Evolutionary conservation across 306 rosid species (phyloP).

Genomic region (Pueraria montana): DNA sequence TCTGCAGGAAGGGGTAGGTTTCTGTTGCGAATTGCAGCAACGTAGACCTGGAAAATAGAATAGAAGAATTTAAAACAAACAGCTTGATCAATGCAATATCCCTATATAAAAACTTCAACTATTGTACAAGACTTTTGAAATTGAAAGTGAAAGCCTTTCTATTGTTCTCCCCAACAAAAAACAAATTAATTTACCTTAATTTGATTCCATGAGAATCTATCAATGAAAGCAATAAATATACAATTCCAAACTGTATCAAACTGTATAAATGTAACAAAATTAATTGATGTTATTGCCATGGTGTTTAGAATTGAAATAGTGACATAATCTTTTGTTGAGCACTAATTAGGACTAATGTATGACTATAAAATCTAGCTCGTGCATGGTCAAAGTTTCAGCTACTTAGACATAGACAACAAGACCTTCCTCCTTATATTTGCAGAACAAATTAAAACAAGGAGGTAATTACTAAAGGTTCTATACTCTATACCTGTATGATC

Average conservation of each 20-base stretch:
- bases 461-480: not conserved
- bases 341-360: not conserved
- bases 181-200: not conserved
- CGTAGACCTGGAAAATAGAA: conserved; percentile 65
- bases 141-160: no score
- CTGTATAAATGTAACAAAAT: not conserved
- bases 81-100: conserved; percentile 1
- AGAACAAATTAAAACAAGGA: not conserved
- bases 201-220: not conserved
- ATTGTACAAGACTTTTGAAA: no score
- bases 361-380: not conserved
- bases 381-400: not conserved
- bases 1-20: conserved; percentile 76
- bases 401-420: not conserved
- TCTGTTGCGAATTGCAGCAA: conserved; percentile 81
- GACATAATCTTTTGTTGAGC: not conserved
- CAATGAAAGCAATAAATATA: not conserved
- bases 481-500: conserved; percentile 68
- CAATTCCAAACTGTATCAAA: not conserved
- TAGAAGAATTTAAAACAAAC: not conserved
- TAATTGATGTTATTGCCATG: not conserved
- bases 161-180: no score
- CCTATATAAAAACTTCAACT: no score
- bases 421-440: not conserved
- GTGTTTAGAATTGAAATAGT: not conserved